Percentiles rank a stretch among this genome's conserved stretches.
These are phyloP conservation scores for Lyophyllum atratum DNA, from an alignment of 768 basidiomycete species.

Conservation along the genomic window DNA sequence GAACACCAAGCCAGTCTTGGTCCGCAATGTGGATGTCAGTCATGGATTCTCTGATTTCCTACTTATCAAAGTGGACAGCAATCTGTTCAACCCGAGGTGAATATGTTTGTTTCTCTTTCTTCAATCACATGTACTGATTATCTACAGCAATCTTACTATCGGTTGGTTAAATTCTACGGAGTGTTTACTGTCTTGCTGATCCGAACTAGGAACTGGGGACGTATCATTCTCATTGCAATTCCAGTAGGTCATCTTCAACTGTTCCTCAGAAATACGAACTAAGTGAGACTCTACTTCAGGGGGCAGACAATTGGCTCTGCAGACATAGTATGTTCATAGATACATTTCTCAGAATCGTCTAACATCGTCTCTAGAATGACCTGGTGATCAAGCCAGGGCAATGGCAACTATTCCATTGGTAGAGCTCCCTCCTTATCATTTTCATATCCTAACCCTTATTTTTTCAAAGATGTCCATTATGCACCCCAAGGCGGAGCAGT, in stretches of 20 bases:
- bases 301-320: slow-evolving; percentile 58
- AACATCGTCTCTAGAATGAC: slow-evolving; percentile 38
- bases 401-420: slow-evolving; percentile 57
- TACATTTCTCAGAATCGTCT: neutral
- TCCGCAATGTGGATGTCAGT: slow-evolving; percentile 63
- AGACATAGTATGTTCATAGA: slow-evolving; percentile 43
- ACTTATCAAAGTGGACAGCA: slow-evolving; percentile 64
- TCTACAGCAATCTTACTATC: slow-evolving; percentile 42
- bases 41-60: slow-evolving; percentile 67
- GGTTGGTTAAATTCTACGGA: slow-evolving; percentile 25
- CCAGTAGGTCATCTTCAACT: slow-evolving; percentile 35
- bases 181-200: slow-evolving; percentile 23
- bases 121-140: slow-evolving; percentile 17
- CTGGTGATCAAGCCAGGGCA: slow-evolving; percentile 63
- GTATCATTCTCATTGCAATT: slow-evolving; percentile 63
- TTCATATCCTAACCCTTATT: neutral
- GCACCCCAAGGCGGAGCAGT: slow-evolving; percentile 55
- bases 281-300: slow-evolving; percentile 26
- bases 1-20: slow-evolving; percentile 53
- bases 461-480: slow-evolving; percentile 56
- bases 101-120: slow-evolving; percentile 7
- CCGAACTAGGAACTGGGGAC: slow-evolving; percentile 56
- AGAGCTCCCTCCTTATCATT: slow-evolving; percentile 1
- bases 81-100: slow-evolving; percentile 68
- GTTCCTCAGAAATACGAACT: neutral